phyloP scores from a whole-genome alignment of 1,284 basidiomycete genomes.

The Leccinum subspadiceum region DNA sequence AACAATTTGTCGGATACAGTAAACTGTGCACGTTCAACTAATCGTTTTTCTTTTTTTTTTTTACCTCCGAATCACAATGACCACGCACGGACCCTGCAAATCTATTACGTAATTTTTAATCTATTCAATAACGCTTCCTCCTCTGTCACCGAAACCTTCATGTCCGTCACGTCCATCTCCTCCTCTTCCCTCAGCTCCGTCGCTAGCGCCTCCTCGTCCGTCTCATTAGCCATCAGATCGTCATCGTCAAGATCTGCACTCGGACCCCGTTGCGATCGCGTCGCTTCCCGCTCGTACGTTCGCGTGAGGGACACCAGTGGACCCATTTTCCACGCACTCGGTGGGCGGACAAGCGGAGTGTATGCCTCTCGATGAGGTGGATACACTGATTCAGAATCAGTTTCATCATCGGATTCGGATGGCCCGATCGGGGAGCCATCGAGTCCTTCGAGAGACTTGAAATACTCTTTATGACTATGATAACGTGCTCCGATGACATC shows the following conservation, averaged over 20 bases:
- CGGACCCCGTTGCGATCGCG: constrained; percentile 20
- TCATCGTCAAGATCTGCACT: constrained; percentile 20
- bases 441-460: constrained; percentile 29
- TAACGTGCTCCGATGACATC: constrained; percentile 38
- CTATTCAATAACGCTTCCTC: constrained; percentile 35
- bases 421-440: constrained; percentile 10
- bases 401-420: neutral
- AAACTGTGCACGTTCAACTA: neutral
- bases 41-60: constrained; percentile 2
- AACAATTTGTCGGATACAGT: constrained; percentile 1
- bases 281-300: constrained; percentile 22
- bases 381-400: constrained; percentile 7
- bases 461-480: constrained; percentile 35
- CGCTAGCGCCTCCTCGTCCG: constrained; percentile 42
- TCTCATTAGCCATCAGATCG: constrained; percentile 38
- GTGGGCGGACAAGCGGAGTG: constrained; percentile 30
- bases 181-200: constrained; percentile 50
- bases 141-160: constrained; percentile 14
- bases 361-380: constrained; percentile 25
- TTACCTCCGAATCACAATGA: constrained; percentile 5
- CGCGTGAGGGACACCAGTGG: constrained; percentile 15
- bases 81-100: constrained; percentile 32
- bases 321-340: constrained; percentile 19
- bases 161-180: constrained; percentile 43
- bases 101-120: constrained; percentile 14